Evolutionary conservation across 441 rosid species (phyloP), one percentile per base, ranked within the genome.

Genomic region (Erodium trifolium): DNA sequence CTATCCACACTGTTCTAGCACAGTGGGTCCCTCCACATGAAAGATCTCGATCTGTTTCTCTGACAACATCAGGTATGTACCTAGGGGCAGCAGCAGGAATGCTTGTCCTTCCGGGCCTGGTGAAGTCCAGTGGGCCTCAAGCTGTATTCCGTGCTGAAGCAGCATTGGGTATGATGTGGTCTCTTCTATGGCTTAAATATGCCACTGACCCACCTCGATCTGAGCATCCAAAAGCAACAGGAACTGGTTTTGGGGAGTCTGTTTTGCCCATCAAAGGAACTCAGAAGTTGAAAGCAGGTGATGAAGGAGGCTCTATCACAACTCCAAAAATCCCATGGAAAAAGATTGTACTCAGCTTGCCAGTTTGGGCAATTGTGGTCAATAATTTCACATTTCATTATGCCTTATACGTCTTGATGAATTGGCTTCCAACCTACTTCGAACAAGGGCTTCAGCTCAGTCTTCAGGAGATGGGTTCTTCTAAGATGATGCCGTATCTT

Each of bases 11-110:
- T 0, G 96, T 91, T 78, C 83, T 93, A 72, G 98, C 97, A 27
- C 93, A 91, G 82, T 93, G 98, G 97, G 97, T 93, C 43, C 97
- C 97, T 2, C 97, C 98, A 19, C 97, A 89, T 69, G 96, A 93
- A 77, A 83, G 98, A 67, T 93, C 98, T 73, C 88, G 97, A 76
- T 84, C 96, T n/a, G 98, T 93, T 74, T 91, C 98, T 0, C 91
- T 93, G 72, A 89, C 98, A 14, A 93, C 91, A 18, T 93, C 94
- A 0, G 98, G 97, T 66, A 93, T 93, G 98, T 93, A 93, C 78
- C 82, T 93, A 55, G 97, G 98, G 59, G 97, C 97, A 51, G 97
- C 98, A 66, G 82, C 86, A 78, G 97, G 96, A 62, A 93, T 91
- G 97, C 94, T 92, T 78, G 11, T 87, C 68, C 97, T 93, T 73